Base-by-base conservation (phyloP, 305 asterid genomes). In the Nicotiana rustica region DNA sequence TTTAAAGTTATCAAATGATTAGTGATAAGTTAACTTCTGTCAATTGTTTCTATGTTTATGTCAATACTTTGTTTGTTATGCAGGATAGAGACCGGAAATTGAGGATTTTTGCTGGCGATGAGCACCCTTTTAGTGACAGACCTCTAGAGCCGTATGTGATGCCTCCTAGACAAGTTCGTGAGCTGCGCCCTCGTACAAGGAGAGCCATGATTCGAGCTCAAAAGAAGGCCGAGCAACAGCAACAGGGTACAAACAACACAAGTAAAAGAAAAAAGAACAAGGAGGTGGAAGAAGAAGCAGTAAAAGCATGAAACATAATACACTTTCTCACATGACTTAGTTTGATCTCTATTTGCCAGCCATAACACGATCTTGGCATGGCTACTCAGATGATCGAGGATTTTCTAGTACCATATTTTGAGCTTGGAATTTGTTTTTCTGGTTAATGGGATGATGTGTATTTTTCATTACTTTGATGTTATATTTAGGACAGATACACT, bases 151-250 rank as follows among this genome's bases (percentile, higher is more conserved):
- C 90, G 35, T 92, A 89, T 59, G 87, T 82, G 85, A 96, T 94
- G 98, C 98, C 98, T 59, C 91, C 89, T 25, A 89, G 98, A 78
- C 93, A 93, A 88, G 98, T 96, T 66, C 95, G 98, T 44, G 98
- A 94, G 87, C 84, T 96, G 95, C 90, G 99, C 6, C 98, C 99
- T 4, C 97, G 97, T 71, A 93, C 89, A 12, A 89, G 95, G 67
- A 90, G 98, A 55, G 98, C 98, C 56, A 85, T 92, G 94, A 93
- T 96, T 73, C 93, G 99, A 79, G 99, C 97, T 84, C 95, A 94
- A 78, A 94, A 91, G 93, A 96, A 94, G 89, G 94, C 95, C 5
- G 97, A 93, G 83, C 94, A 91, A 78, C 93, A 86, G 85, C 89
- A 89, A 77, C 88, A 87, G 70, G 90, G 87, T 41, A 68, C 88